Conservation (phyloP, 2,329 filamentous ascomycete species). For the Aspergillus sp. region DNA sequence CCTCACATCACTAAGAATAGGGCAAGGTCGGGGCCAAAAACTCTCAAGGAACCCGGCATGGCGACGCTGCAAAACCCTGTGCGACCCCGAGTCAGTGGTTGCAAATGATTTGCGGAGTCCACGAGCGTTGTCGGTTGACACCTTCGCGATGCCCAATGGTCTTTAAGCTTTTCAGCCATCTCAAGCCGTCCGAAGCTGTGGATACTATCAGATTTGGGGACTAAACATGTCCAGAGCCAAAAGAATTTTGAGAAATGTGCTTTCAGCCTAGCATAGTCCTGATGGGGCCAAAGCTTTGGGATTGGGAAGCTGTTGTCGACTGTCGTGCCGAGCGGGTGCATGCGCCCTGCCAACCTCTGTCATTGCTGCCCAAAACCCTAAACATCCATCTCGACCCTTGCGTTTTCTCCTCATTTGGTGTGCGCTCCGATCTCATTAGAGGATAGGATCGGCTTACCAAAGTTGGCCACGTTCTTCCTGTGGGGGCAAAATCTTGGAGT, state of each 20-base stretch:
- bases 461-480: constrained; percentile 14
- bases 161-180: constrained; percentile 2
- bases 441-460: constrained; percentile 20
- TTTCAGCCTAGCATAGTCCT: constrained; percentile 5
- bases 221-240: constrained; percentile 3
- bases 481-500: constrained; percentile 13
- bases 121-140: not conserved
- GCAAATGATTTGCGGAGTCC: constrained; percentile 1
- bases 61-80: not conserved
- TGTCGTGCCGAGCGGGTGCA: constrained; percentile 18
- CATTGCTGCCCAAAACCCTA: constrained; percentile 27
- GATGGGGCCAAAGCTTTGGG: constrained; percentile 16
- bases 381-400: constrained; percentile 11
- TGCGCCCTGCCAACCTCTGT: constrained; percentile 20
- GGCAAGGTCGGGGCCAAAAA: not conserved
- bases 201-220: not conserved
- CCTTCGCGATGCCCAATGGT: constrained; percentile 3
- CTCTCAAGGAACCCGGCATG: not conserved
- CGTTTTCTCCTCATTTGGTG: constrained; percentile 15
- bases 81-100: not conserved
- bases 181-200: constrained; percentile 2
- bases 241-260: constrained; percentile 3
- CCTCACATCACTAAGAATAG: not conserved
- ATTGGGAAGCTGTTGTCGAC: constrained; percentile 2
- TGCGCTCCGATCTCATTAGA: constrained; percentile 17